These are phyloP conservation scores for Anacardium occidentale DNA, from an alignment of 345 rosid genomes.

Conservation along the genomic window DNA sequence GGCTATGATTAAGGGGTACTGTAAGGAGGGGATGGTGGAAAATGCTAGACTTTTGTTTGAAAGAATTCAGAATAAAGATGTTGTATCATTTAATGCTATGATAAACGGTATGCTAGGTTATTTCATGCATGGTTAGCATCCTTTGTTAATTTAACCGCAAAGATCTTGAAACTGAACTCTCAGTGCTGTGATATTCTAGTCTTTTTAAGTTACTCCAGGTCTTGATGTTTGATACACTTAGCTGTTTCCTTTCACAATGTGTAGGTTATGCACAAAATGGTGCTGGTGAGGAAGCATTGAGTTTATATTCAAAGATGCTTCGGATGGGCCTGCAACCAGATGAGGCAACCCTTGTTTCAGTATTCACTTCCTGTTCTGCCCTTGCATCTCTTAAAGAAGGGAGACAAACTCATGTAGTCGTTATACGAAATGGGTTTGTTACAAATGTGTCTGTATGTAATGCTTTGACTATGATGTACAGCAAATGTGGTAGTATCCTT, in stretches of 20 bases:
- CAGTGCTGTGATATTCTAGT: not conserved
- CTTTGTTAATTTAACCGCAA: not conserved
- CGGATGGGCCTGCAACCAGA: slow-evolving; percentile 27
- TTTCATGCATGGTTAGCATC: not conserved
- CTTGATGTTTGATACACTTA: not conserved
- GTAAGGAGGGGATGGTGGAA: slow-evolving; percentile 34
- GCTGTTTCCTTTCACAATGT: not conserved
- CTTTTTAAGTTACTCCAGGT: not conserved
- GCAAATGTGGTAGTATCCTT: slow-evolving; percentile 30
- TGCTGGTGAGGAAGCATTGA: slow-evolving; percentile 28
- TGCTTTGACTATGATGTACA: slow-evolving; percentile 33
- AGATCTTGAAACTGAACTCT: not conserved
- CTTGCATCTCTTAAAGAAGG: slow-evolving; percentile 32
- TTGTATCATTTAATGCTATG: slow-evolving; percentile 41
- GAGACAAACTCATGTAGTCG: slow-evolving; percentile 26
- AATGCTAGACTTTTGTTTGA: slow-evolving; percentile 39
- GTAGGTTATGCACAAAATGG: slow-evolving; percentile 34
- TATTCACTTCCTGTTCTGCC: slow-evolving; percentile 31
- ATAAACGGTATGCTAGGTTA: slow-evolving; percentile 30
- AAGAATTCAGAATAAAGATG: slow-evolving; percentile 29
- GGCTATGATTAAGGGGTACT: slow-evolving; percentile 37
- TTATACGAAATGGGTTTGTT: slow-evolving; percentile 29
- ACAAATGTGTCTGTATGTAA: slow-evolving; percentile 25
- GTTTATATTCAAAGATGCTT: slow-evolving; percentile 26
- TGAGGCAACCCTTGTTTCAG: slow-evolving; percentile 31